Base-by-base conservation (phyloP, 257 asterid species). In the Rauvolfia tetraphylla region DNA sequence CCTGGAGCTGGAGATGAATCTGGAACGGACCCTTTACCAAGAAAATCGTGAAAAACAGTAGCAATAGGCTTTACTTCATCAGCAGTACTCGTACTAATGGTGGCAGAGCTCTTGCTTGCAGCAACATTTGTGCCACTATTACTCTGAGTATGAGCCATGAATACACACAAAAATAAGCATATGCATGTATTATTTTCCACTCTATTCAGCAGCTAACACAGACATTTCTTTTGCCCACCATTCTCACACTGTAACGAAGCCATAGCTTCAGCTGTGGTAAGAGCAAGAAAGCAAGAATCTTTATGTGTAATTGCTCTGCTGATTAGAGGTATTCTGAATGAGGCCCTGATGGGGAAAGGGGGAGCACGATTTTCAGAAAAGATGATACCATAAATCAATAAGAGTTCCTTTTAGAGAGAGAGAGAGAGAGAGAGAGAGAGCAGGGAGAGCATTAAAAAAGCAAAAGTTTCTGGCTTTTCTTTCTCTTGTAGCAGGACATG, bases 1-100 rank as follows among this genome's bases (percentile, higher is more conserved):
- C 53, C 78, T 15, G 25, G 54, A 71, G 82, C 81, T 78, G 83
- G 82, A 72, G 87, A 78, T n/a, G 82, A 83, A 76, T 81, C 85
- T 54, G 76, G 79, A 72, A 87, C 85, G 79, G 90, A 83, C 51
- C 85, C 92, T 70, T 87, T 86, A 48, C 94, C 96, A 22, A 93
- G 93, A 82, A 93, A 93, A 82, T 93, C 98, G 87, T 94, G 98
- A 76, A 92, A 94, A 83, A 81, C 66, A 22, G 91, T 82, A 31
- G 90, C 71, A 78, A 86, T 23, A 69, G 61, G 75, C 87, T 90
- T 89, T 80, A 72, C 83, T 80, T 90, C 96, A 78, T 72, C 81
- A 46, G 82, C 90, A 75, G 81, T 87, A 41, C 81, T 86, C 74
- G 73, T 81, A 79, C 72, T 57, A 79, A 73, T 46, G 38, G 70